These are phyloP conservation scores for Phlegmacium glaucopus DNA, from an alignment of 768 basidiomycete genomes.

Conservation along the genomic window DNA sequence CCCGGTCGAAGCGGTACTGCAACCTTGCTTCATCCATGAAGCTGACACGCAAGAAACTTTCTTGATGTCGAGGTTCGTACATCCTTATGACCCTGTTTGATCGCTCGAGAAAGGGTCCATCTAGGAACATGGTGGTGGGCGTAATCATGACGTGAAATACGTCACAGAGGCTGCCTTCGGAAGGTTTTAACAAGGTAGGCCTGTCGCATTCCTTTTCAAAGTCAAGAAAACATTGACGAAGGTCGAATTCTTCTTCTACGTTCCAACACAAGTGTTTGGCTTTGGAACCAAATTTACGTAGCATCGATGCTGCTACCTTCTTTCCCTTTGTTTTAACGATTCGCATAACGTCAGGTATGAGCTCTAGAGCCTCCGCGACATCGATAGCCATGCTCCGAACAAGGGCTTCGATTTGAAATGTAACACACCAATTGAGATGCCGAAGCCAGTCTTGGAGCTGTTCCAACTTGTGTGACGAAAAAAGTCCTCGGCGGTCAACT, in stretches of 20 bases:
- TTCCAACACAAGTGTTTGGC: slow-evolving; percentile 25
- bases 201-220: slow-evolving; percentile 23
- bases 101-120: slow-evolving; percentile 55
- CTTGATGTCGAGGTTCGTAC: slow-evolving; percentile 40
- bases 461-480: slow-evolving; percentile 32
- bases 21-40: slow-evolving; percentile 59
- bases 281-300: slow-evolving; percentile 34
- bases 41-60: slow-evolving; percentile 59
- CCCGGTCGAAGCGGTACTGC: slow-evolving; percentile 52
- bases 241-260: slow-evolving; percentile 15
- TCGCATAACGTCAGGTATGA: slow-evolving; percentile 32
- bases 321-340: slow-evolving; percentile 29
- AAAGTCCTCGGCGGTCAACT: slow-evolving; percentile 40
- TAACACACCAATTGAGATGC: slow-evolving; percentile 44
- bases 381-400: slow-evolving; percentile 41
- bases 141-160: slow-evolving; percentile 38
- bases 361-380: slow-evolving; percentile 43
- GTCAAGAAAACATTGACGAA: slow-evolving; percentile 29
- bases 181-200: slow-evolving; percentile 21
- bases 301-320: slow-evolving; percentile 33
- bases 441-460: slow-evolving; percentile 30
- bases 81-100: slow-evolving; percentile 61
- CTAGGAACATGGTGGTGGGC: slow-evolving; percentile 49
- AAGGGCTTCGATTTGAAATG: slow-evolving; percentile 56
- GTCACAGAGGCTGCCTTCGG: slow-evolving; percentile 31